These are phyloP conservation scores for Graphilbum ipis-grandicollis DNA, from an alignment of 2,329 filamentous ascomycete genomes.

Conservation along the genomic window DNA sequence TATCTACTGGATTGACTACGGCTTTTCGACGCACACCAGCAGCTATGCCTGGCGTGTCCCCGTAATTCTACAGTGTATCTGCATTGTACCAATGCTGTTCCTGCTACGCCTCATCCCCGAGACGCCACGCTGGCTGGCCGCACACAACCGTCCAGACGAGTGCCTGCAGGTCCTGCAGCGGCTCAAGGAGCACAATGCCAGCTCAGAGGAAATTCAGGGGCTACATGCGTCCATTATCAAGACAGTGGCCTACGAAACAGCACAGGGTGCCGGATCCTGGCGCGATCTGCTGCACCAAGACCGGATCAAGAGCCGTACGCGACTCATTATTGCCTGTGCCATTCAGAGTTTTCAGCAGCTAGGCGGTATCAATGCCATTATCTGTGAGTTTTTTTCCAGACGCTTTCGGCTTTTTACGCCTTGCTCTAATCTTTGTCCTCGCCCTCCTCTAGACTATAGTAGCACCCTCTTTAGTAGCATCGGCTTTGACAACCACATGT, in stretches of 20 bases:
- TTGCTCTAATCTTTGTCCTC: too few species aligned
- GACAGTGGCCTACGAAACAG: constrained; percentile 13
- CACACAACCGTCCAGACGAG: constrained; percentile 17
- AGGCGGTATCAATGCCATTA: constrained; percentile 3
- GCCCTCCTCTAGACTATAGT: neutral
- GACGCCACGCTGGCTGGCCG: constrained; percentile 26
- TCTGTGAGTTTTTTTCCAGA: too few species aligned
- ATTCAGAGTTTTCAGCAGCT: constrained; percentile 31
- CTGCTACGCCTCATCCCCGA: constrained; percentile 22
- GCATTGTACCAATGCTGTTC: constrained; percentile 17
- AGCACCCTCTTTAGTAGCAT: constrained; percentile 24
- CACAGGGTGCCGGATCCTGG: constrained; percentile 29
- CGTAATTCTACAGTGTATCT: constrained; percentile 24
- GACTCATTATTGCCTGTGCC: constrained; percentile 12
- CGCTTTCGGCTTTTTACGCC: too few species aligned
- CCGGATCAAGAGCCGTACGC: constrained; percentile 12
- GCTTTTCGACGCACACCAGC: constrained; percentile 14
- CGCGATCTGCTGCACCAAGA: constrained; percentile 28
- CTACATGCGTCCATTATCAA: constrained; percentile 4
- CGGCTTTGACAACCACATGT: constrained; percentile 16
- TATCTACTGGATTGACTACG: constrained; percentile 22
- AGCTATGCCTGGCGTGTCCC: constrained; percentile 23
- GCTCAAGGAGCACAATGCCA: constrained; percentile 10
- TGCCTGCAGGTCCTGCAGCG: constrained; percentile 15
- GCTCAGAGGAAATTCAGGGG: constrained; percentile 11